Evolutionary conservation across 2,329 filamentous ascomycete species (phyloP).

Genomic region (Coleophoma cylindrospora): DNA sequence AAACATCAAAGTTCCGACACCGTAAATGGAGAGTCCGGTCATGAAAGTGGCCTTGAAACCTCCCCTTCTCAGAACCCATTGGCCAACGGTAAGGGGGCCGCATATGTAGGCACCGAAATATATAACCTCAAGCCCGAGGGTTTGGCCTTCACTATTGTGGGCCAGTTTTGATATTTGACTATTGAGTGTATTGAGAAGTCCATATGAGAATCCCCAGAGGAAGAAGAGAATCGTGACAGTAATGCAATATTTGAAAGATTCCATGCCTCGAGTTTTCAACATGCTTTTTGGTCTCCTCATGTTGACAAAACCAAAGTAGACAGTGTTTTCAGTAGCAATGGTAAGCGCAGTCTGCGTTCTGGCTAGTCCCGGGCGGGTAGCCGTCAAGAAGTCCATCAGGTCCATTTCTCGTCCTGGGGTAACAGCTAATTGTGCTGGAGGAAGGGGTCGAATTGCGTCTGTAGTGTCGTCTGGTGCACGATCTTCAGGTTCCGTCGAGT

Average conservation of each 20-base stretch:
- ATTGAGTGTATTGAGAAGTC: constrained; percentile 78
- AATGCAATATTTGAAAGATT: constrained; percentile 67
- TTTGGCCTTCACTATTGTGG: constrained; percentile 53
- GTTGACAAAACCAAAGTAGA: constrained; percentile 76
- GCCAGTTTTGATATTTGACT: constrained; percentile 57
- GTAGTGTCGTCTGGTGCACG: not conserved
- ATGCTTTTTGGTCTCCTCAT: constrained; percentile 66
- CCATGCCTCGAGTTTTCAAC: constrained; percentile 54
- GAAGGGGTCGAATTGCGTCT: constrained; percentile 4
- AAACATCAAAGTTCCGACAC: constrained; percentile 75
- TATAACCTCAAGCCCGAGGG: constrained; percentile 61
- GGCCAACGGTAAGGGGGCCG: constrained; percentile 64
- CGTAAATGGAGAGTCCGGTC: constrained; percentile 69
- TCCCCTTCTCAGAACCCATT: constrained; percentile 62
- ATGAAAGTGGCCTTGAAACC: constrained; percentile 82
- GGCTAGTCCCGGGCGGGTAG: constrained; percentile 6
- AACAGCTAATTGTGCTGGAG: constrained; percentile 6
- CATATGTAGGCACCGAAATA: constrained; percentile 72
- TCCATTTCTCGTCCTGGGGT: constrained; percentile 15
- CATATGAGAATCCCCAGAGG: constrained; percentile 88
- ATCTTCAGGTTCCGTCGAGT: not conserved
- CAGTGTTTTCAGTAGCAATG: constrained; percentile 27
- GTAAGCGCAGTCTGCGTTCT: constrained; percentile 4
- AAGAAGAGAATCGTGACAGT: constrained; percentile 80
- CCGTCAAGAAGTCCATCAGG: constrained; percentile 24